Conservation (phyloP, 2,329 filamentous ascomycete species). For the Aspergillus tanneri region DNA sequence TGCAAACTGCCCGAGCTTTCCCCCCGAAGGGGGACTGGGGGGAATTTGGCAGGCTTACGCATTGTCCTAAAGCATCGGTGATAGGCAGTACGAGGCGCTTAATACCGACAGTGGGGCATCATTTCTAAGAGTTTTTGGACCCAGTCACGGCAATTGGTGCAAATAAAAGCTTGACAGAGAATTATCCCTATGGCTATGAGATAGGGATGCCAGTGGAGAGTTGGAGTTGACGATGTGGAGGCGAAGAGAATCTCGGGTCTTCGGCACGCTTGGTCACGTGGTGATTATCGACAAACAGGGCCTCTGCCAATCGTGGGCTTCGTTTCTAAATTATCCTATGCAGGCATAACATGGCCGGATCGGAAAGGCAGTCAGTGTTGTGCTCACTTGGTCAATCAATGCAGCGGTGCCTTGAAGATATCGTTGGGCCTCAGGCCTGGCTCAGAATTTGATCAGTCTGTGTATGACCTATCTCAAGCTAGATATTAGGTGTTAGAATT, state of each 20-base stretch:
- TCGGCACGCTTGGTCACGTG: conserved; percentile 6
- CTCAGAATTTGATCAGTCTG: neutral
- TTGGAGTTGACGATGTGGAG: neutral
- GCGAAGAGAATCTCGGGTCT: conserved; percentile 1
- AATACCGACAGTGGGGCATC: neutral
- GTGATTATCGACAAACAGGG: neutral
- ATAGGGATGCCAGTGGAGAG: neutral
- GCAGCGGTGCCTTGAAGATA: neutral
- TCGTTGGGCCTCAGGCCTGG: neutral
- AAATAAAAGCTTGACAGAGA: neutral
- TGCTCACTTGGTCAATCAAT: too few relatives aligned
- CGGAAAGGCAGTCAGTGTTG: too few relatives aligned
- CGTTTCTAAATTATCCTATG: too few relatives aligned
- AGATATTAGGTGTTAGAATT: too few relatives aligned
- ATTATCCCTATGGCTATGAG: neutral
- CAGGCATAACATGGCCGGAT: too few relatives aligned
- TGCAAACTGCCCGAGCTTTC: neutral
- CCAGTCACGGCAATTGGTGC: neutral
- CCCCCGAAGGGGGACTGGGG: too few relatives aligned
- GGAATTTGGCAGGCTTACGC: too few relatives aligned
- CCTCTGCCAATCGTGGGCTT: too few relatives aligned
- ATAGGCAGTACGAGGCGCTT: neutral
- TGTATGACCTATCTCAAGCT: too few relatives aligned
- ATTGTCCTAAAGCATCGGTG: neutral
- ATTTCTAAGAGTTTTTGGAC: neutral